Percentiles rank a stretch among this genome's conserved stretches.
Evolutionary conservation across 352 stramenopile genomes (phyloP).

Genomic region (Phytophthora aleatoria): DNA sequence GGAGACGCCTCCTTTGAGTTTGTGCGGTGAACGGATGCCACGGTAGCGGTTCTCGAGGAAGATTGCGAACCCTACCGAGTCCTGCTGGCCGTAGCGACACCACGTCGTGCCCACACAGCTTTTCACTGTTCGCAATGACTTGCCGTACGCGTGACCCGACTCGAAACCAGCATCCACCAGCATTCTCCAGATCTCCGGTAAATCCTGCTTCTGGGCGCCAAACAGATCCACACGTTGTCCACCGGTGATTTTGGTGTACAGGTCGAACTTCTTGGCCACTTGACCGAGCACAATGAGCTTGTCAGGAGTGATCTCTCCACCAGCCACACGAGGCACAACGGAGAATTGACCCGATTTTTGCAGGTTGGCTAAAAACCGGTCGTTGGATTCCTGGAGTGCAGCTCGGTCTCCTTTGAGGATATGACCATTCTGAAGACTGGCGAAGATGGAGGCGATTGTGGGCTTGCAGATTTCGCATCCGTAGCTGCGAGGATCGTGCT

Average conservation of each 20-base stretch:
- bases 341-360: slow-evolving; percentile 93
- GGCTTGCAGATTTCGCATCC: slow-evolving; percentile 94
- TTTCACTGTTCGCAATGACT: slow-evolving; percentile 93
- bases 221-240: slow-evolving; percentile 94
- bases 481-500: slow-evolving; percentile 47
- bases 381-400: slow-evolving; percentile 92
- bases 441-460: slow-evolving; percentile 90
- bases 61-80: slow-evolving; percentile 91
- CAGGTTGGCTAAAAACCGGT: slow-evolving; percentile 92
- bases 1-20: slow-evolving; percentile 91
- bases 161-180: slow-evolving; percentile 92
- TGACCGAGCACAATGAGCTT: slow-evolving; percentile 91
- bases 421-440: slow-evolving; percentile 88
- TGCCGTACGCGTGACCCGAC: slow-evolving; percentile 93
- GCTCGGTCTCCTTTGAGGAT: slow-evolving; percentile 82
- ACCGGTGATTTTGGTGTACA: slow-evolving; percentile 95
- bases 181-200: slow-evolving; percentile 92
- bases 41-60: slow-evolving; percentile 93
- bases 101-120: slow-evolving; percentile 93
- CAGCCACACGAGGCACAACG: slow-evolving; percentile 91
- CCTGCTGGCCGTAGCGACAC: slow-evolving; percentile 92
- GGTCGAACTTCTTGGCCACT: slow-evolving; percentile 88
- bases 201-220: slow-evolving; percentile 90
- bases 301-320: slow-evolving; percentile 89
- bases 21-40: slow-evolving; percentile 91